A percentile compares a stretch with the other conserved stretches of the same genome.
These are phyloP conservation scores for Alectoria sarmentosa DNA, from an alignment of 495 filamentous ascomycete genomes.

Conservation along the genomic window DNA sequence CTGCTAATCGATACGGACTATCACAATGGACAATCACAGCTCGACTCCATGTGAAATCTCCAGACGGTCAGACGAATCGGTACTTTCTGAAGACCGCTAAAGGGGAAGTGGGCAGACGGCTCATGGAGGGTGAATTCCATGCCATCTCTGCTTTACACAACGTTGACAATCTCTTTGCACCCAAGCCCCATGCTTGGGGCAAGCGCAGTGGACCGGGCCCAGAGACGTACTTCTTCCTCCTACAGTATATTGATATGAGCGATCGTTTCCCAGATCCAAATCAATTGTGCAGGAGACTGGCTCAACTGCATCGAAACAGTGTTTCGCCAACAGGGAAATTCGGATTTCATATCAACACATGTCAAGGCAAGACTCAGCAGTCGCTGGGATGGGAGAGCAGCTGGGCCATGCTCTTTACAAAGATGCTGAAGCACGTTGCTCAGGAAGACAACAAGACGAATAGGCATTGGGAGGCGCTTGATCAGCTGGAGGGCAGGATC, in stretches of 20 bases:
- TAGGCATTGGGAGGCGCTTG: conserved; percentile 29
- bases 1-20: conserved; percentile 10
- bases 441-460: conserved; percentile 30
- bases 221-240: conserved; percentile 42
- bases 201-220: conserved; percentile 30
- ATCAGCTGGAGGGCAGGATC: conserved; percentile 22
- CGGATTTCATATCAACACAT: conserved; percentile 45
- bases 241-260: conserved; percentile 37
- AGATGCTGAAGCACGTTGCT: conserved; percentile 26
- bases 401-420: conserved; percentile 41
- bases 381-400: conserved; percentile 34
- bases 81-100: conserved; percentile 32
- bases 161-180: conserved; percentile 38
- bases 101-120: conserved; percentile 27
- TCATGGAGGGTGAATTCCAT: conserved; percentile 41
- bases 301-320: conserved; percentile 36
- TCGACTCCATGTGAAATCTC: conserved; percentile 3
- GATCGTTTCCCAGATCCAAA: conserved; percentile 38
- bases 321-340: conserved; percentile 46
- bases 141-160: conserved; percentile 40
- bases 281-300: conserved; percentile 35
- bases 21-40: conserved; percentile 20
- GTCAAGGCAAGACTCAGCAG: conserved; percentile 39
- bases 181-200: conserved; percentile 42
- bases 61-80: conserved; percentile 7